Evolutionary conservation across 257 asterid species (phyloP), one percentile per base, ranked within the genome.

Genomic region (Leonotis leonurus): DNA sequence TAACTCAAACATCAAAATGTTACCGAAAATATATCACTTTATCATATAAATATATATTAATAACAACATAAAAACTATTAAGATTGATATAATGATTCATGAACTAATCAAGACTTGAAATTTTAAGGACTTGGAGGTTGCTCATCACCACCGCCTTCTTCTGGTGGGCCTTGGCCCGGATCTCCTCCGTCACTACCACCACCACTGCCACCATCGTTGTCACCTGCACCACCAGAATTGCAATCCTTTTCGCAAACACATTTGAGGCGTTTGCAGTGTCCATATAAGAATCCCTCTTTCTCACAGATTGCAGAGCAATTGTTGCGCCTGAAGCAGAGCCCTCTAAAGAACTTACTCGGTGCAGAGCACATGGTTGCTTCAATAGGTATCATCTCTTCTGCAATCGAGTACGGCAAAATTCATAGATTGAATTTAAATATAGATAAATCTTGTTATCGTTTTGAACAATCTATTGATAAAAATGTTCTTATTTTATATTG

Each of bases 311-410:
- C 5, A 3, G n/a, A 0, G 51, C 69, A 64, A 21, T 49, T 33
- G 14, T 0, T 10, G 12, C 25, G 6, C 39, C 69, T 64, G 29
- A 50, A 35, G 60, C 69, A 64, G 14, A 21, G 29, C 5, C 69
- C 69, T 0, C 1, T 4, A 24, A 64, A 64, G 4, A 3, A 8
- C 1, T 12, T 14, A 52, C 60, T 64, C 11, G 29, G 52, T 3
- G 69, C 10, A n/a, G 9, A 3, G 41, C 52, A 64, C 2, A 37
- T 1, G 1, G 2, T 11, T 10, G 69, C 69, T 25, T 64, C 61
- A 22, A 59, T 36, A 4, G 13, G 20, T 37, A 22, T 62, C 60
- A 50, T 64, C 52, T 64, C 69, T 10, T 24, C 61, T 64, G 37
- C 61, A 64, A 8, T 43, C 14, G 11, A 32, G n/a, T n/a, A n/a